Percentiles rank a stretch among this genome's conserved stretches.
phyloP scores from a whole-genome alignment of 257 asterid genomes.

The Solanum clarkiae region DNA sequence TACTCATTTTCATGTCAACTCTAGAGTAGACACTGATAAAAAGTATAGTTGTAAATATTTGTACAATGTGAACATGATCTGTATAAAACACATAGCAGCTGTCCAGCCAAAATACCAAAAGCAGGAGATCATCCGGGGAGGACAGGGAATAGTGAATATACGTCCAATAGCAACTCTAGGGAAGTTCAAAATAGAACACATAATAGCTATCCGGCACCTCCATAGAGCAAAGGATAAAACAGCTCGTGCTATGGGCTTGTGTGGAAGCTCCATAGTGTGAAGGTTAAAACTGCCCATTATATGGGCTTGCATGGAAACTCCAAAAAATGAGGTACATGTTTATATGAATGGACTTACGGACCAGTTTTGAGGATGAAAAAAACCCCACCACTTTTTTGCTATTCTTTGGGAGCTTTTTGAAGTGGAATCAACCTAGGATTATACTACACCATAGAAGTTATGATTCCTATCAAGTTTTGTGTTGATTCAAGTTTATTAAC shows the following conservation, averaged over 20 bases:
- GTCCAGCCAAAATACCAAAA: too few relatives aligned
- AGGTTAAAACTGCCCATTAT: neutral
- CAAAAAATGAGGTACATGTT: neutral
- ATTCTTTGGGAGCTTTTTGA: neutral
- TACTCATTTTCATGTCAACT: neutral
- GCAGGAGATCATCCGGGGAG: neutral
- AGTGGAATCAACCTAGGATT: neutral
- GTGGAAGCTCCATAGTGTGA: neutral
- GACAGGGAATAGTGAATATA: neutral
- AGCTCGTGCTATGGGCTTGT: neutral
- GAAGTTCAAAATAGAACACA: neutral
- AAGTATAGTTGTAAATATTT: neutral
- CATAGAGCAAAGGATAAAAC: neutral
- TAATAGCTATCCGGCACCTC: neutral
- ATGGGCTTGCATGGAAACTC: neutral
- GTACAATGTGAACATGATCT: neutral
- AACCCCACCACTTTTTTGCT: neutral
- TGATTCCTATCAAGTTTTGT: neutral
- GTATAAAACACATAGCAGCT: neutral
- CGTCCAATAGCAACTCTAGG: neutral
- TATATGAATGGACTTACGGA: too few relatives aligned
- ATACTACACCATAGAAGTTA: neutral
- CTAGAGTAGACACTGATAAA: neutral
- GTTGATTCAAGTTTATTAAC: constrained; percentile 10
- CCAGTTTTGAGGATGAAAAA: neutral